Base-by-base conservation (phyloP, 176 grass and related monocot species). In the Oryza coarctata region DNA sequence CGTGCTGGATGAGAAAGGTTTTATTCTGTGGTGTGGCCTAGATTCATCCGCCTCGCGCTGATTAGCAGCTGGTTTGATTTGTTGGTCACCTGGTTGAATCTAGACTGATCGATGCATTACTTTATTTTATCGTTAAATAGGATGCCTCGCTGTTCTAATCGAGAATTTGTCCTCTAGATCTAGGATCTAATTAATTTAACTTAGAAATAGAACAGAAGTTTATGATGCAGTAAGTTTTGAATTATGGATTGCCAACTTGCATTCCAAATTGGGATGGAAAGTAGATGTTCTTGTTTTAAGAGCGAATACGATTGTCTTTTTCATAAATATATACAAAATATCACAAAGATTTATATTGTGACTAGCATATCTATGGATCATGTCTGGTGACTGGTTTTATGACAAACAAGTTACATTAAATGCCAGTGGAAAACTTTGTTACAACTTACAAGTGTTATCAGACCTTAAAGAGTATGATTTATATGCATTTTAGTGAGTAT, bases 121-220 rank as follows among this genome's bases (percentile, higher is more conserved):
- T 47, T 71, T 32, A 71, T 83, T 63, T 6, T 33, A n/a, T 70
- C 12, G 11, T 17, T 30, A 29, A 28, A 23, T 50, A 80, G 9
- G 49, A 34, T 18, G 58, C 49, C 36, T 65, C 30, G 4, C 14
- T 72, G 14, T 65, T 85, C 15, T 71, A 62, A 57, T 76, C 18
- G 12, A 15, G 5, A 66, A 1, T 72, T 71, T 63, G 22, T 17
- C 20, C 1, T 75, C n/a, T 68, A 82, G 73, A 82, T 90, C 73
- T 57, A 47, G 23, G 62, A 83, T 79, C 25, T 74, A 41, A 13
- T n/a, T 38, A 30, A 36, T 74, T 45, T 23, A 7, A 55, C 8
- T 55, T 55, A 1, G 67, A 32, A 35, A 7, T 60, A 39, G 35
- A 63, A 70, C 34, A 26, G 11, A 44, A 49, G 6, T 34, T 55